phyloP scores from a whole-genome alignment of 2,329 filamentous ascomycete genomes.

The Teratosphaeria nubilosa region DNA sequence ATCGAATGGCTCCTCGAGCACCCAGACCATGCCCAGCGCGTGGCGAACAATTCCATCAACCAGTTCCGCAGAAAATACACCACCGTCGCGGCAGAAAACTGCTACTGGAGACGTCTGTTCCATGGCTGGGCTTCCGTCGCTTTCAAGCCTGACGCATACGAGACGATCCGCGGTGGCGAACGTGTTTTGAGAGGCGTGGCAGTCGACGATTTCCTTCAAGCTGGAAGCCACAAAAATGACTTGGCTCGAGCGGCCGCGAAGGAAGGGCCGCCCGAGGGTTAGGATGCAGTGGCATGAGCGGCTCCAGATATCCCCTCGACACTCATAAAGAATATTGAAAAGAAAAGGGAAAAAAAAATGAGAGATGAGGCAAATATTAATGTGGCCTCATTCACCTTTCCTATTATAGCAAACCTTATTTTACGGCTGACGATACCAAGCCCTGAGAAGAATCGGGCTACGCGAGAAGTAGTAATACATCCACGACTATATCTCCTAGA shows the following conservation, averaged over 20 bases:
- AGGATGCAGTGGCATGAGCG: background rate
- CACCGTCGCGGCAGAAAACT: constrained; percentile 21
- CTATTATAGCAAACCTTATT: background rate
- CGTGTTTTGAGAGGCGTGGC: background rate
- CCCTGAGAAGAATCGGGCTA: background rate
- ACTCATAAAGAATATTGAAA: background rate
- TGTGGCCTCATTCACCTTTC: background rate
- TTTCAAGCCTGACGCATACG: background rate
- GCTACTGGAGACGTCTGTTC: constrained; percentile 24
- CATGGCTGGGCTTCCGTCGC: constrained; percentile 15
- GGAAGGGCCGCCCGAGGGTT: background rate
- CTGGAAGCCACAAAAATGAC: background rate
- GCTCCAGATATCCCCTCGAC: background rate
- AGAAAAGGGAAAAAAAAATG: background rate
- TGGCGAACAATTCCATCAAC: constrained; percentile 17
- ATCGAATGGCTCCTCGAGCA: constrained; percentile 18
- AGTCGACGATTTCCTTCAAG: background rate
- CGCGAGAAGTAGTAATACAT: background rate
- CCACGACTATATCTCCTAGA: background rate
- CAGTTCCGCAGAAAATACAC: constrained; percentile 21
- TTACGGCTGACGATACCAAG: background rate
- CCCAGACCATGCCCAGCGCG: constrained; percentile 13
- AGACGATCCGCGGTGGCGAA: background rate
- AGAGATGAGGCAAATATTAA: background rate
- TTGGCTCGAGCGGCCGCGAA: background rate